phyloP scores from a whole-genome alignment of 1,284 basidiomycete genomes.

The Phellopilus nigrolimitatus region DNA sequence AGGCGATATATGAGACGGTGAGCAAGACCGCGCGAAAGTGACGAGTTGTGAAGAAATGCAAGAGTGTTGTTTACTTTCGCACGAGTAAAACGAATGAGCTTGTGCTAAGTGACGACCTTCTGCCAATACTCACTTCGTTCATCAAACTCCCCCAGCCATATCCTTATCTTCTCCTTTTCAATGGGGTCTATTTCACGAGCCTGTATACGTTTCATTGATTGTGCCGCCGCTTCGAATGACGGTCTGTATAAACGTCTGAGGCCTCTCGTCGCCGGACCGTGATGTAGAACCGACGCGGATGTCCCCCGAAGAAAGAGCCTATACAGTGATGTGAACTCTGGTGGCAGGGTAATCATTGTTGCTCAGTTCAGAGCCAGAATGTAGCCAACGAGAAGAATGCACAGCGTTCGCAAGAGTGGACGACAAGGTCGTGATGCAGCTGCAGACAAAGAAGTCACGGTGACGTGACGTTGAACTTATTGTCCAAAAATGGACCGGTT shows the following conservation, averaged over 20 bases:
- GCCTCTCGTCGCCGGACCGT: constrained; percentile 38
- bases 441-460: no score
- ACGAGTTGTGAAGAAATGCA: constrained; percentile 48
- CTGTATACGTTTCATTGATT: constrained; percentile 35
- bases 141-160: constrained; percentile 51
- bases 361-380: no score
- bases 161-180: constrained; percentile 31
- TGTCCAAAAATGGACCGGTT: no score
- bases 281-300: constrained; percentile 59
- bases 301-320: constrained; percentile 55
- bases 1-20: constrained; percentile 53
- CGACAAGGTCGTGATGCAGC: no score
- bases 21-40: constrained; percentile 54
- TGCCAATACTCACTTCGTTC: constrained; percentile 32
- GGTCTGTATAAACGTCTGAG: constrained; percentile 52
- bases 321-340: constrained; percentile 55
- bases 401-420: no score
- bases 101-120: neutral
- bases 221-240: constrained; percentile 49
- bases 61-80: constrained; percentile 54
- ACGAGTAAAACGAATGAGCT: constrained; percentile 12
- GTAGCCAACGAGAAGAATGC: no score
- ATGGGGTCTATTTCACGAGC: neutral
- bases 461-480: no score
- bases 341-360: constrained; percentile 33